Percentiles rank a stretch among this genome's conserved stretches.
phyloP scores from a whole-genome alignment of 139 green algal species.

The Chlorella sp. region DNA sequence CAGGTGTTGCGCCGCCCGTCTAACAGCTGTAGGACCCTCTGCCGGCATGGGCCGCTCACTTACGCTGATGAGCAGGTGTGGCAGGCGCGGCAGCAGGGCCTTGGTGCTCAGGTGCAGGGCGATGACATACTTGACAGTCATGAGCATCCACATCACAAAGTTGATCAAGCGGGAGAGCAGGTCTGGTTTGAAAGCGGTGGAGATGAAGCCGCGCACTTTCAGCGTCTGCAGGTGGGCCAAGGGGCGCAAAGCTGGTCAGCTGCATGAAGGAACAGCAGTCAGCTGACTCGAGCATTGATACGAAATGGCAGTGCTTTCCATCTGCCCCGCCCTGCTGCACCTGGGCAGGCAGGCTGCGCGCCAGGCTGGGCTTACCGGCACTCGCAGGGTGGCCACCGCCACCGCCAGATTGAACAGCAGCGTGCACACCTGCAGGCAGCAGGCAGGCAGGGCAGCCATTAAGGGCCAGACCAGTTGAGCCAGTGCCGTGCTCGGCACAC shows the following conservation, averaged over 20 bases:
- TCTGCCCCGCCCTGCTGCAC: too few species aligned
- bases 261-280: neutral
- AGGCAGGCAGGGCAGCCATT: too few species aligned
- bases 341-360: neutral
- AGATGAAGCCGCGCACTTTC: constrained; percentile 31
- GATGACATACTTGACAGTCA: constrained; percentile 23
- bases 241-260: neutral
- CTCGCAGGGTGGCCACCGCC: constrained; percentile 9
- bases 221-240: neutral
- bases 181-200: constrained; percentile 14
- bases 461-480: too few species aligned
- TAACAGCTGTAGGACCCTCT: too few species aligned
- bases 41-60: neutral
- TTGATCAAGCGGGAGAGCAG: constrained; percentile 13
- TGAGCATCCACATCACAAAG: constrained; percentile 8
- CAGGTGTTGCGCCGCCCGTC: neutral
- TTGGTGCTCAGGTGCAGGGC: constrained; percentile 7
- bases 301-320: too few species aligned
- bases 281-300: neutral
- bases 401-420: constrained; percentile 22
- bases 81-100: constrained; percentile 28
- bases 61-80: constrained; percentile 24
- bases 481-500: too few species aligned
- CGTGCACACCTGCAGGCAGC: constrained; percentile 7
- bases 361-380: neutral